Evolutionary conservation across 2,329 filamentous ascomycete species (phyloP).

Genomic region (Sporothrix inflata): DNA sequence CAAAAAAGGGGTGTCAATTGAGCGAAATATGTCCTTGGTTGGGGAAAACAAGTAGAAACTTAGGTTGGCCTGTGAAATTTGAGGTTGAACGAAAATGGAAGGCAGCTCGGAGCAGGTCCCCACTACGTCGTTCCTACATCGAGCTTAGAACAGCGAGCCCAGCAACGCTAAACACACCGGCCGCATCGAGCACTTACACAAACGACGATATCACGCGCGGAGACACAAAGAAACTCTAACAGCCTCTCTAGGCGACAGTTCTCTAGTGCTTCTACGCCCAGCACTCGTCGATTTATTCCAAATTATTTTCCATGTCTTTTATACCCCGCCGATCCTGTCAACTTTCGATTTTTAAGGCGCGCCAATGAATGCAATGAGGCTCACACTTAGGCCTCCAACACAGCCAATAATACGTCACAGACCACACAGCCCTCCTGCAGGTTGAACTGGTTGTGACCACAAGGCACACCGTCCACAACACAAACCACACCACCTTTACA

Average conservation of each 20-base stretch:
- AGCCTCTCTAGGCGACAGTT: background rate
- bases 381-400: background rate
- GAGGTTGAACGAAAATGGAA: background rate
- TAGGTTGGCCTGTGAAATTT: background rate
- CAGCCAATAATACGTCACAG: background rate
- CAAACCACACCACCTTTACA: background rate
- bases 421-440: background rate
- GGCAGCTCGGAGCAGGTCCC: background rate
- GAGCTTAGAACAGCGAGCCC: background rate
- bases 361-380: background rate
- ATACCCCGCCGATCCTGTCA: background rate
- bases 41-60: background rate
- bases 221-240: background rate
- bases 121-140: background rate
- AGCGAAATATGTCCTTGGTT: background rate
- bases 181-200: conserved; percentile 5
- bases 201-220: background rate
- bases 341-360: background rate
- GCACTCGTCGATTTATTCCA: background rate
- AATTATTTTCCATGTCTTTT: background rate
- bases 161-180: conserved; percentile 9
- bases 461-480: background rate
- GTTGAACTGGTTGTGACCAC: background rate
- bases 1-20: background rate
- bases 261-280: background rate